phyloP scores from a whole-genome alignment of 805 yeast species.

The Hanseniaspora occidentalis region DNA sequence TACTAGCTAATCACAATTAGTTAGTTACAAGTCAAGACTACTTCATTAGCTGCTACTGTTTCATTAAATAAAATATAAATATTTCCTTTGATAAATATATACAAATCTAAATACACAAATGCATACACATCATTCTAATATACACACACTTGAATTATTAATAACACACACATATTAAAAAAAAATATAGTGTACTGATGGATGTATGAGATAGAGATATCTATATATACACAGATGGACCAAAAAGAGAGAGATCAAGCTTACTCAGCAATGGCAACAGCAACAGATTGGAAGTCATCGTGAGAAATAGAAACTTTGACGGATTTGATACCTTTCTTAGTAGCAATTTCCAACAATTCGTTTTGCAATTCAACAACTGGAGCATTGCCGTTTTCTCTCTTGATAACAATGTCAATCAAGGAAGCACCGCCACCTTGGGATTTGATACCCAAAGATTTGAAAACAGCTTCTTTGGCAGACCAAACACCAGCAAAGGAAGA shows the following conservation, averaged over 20 bases:
- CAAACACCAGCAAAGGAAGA: slow-evolving; percentile 96
- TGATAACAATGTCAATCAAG: slow-evolving; percentile 79
- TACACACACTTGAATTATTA: too few relatives aligned
- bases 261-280: slow-evolving; percentile 60
- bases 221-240: neutral
- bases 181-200: neutral
- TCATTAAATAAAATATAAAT: too few relatives aligned
- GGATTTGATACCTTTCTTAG: slow-evolving; percentile 48
- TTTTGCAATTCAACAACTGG: slow-evolving; percentile 75
- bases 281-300: slow-evolving; percentile 94
- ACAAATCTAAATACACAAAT: neutral
- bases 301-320: slow-evolving; percentile 90
- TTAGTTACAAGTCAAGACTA: too few relatives aligned
- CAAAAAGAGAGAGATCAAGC: neutral
- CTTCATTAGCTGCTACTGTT: too few relatives aligned
- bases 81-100: neutral
- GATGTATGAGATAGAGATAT: neutral
- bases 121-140: too few relatives aligned
- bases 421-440: slow-evolving; percentile 94
- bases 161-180: too few relatives aligned
- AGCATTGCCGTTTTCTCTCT: slow-evolving; percentile 55
- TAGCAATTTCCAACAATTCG: slow-evolving; percentile 63
- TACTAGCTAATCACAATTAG: too few relatives aligned
- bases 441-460: slow-evolving; percentile 83
- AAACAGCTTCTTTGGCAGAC: slow-evolving; percentile 99